Base-by-base conservation (phyloP, 164 flowering plant genomes). In the Paratinospora sagittata region DNA sequence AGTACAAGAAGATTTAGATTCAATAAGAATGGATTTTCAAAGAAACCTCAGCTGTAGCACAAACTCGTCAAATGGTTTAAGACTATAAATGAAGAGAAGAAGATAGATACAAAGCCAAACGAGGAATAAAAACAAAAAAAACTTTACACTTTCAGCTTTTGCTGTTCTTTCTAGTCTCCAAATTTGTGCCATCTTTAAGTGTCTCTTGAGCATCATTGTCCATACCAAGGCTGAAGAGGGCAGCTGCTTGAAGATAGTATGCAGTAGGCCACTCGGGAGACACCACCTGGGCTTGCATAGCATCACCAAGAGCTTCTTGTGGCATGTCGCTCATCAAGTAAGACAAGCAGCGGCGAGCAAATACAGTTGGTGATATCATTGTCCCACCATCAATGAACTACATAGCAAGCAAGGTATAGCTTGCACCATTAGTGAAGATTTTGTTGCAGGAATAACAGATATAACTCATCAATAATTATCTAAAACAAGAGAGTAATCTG, bases 331-430 rank as follows among this genome's bases (percentile, higher is more conserved):
- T 85, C 95, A 92, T 92, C 84, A 92, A 76, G 74, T 87, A 87
- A 2, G 88, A 86, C 63, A 92, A 80, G 81, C 95, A 90, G 34
- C 98, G 88, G 34, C 98, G 83, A 7, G 93, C 96, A 69, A 80
- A 84, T 61, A 90, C 87, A 0, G 98, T 92, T 2, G 98, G 98
- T 16, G 98, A 92, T 64, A 90, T 89, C 91, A 90, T 87, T 3
- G 95, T 90, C 63, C 97, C 93, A 4, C 90, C 86, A 30, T 90
- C 97, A 23, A 90, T 87, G 81, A 92, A 92, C 98, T 92, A 68
- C 77, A 83, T 2, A 12, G 58, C 9, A 39, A n/a, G n/a, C n/a
- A n/a, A 41, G 17, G 8, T 26, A 66, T 6, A 33, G 30, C 34
- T 27, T n/a, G 12, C 27, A 62, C 19, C 23, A 65, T 5, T 26